These are phyloP conservation scores for Erythrophleum fordii DNA, from an alignment of 306 rosid species.

Conservation along the genomic window DNA sequence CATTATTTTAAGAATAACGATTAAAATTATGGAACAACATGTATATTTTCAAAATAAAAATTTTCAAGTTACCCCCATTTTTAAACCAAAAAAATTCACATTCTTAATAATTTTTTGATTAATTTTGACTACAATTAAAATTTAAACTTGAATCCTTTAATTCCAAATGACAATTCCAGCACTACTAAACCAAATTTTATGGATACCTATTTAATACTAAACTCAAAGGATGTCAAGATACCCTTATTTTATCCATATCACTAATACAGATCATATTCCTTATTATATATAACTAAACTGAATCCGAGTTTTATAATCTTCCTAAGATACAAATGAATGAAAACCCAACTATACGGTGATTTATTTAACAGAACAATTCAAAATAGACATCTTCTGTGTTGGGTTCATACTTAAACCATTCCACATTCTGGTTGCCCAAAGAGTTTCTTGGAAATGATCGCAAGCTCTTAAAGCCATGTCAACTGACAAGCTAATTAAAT, in stretches of 20 bases:
- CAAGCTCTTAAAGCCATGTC: constrained; percentile 34
- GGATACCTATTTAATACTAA: neutral
- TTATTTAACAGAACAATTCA: constrained; percentile 20
- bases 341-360: constrained; percentile 26
- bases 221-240: neutral
- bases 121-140: too few species aligned
- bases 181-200: neutral
- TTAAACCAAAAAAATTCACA: neutral
- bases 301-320: neutral
- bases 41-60: too few species aligned
- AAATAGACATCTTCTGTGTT: constrained; percentile 29
- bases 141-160: too few species aligned
- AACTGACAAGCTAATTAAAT: constrained; percentile 40
- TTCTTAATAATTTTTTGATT: too few species aligned
- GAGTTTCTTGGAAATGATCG: constrained; percentile 53
- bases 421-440: constrained; percentile 39
- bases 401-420: neutral
- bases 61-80: too few species aligned
- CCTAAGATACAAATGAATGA: neutral
- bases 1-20: too few species aligned
- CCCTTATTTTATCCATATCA: neutral
- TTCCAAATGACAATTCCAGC: too few species aligned
- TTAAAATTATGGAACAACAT: too few species aligned
- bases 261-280: neutral
- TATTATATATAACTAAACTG: neutral